Evolutionary conservation across 2,329 filamentous ascomycete species (phyloP), one percentile per base, ranked within the genome.

Genomic region (Cercospora sesami): DNA sequence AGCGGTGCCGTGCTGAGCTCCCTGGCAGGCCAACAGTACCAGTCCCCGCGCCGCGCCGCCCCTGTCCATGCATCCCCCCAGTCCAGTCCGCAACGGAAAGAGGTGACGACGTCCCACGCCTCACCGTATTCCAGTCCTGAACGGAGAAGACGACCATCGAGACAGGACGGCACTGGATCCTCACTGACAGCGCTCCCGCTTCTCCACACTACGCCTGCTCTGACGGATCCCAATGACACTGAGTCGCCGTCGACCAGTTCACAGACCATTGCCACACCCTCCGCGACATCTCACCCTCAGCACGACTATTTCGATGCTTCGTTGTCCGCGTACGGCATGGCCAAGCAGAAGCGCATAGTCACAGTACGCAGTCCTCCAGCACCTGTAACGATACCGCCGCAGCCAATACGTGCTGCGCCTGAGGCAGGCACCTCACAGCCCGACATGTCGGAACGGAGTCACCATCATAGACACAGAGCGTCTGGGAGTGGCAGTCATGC

Each of bases 61-160:
- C 73, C 75, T 60, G 75, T 75, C 36, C 74, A 74, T 61, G 74
- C 73, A 69, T 81, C 80, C 64, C 80, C 80, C 31, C 71, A 75
- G 36, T 75, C 80, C 66, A 82, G 79, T 65, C 79, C 79, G 62
- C 76, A 75, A 33, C 75, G 77, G 61, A 74, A 73, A 68, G 55
- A 73, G 45, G 68, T 70, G 64, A 65, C 66, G 4, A 57, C 66
- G 16, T 59, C 65, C 6, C 64, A 64, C n/a, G 18, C 45, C 31
- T 66, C 69, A 28, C 66, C 69, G 10, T 59, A 63, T 16, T 63
- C 62, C 42, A 78, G 68, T 33, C 76, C 78, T 45, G 71, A 73
- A 30, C 60, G 67, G 39, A 75, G 39, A 60, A 73, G 66, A 69
- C 76, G 39, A 68, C 62, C 18, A 21, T 72, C 73, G 23, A 65